Base-by-base conservation (phyloP, 768 basidiomycete genomes). In the Termitomyces sp. region DNA sequence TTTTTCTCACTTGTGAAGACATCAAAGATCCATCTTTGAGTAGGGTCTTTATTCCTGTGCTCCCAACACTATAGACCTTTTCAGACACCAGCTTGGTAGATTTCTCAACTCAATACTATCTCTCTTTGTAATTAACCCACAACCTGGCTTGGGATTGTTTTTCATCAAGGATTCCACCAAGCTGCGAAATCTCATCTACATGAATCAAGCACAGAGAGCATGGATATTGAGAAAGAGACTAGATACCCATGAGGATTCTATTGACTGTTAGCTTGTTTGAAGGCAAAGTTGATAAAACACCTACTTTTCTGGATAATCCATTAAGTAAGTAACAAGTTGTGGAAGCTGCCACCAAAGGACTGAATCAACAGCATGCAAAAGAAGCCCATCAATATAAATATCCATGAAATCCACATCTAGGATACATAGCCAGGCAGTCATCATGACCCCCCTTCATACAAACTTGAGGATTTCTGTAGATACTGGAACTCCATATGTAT, bases 181-280 rank as follows among this genome's bases (percentile, higher is more conserved):
- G 52, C 0, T 63, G 52, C 1, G 46, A 11, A 9, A 77, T 65
- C 0, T 68, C 28, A 0, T 52, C 8, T 23, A 62, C 65, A 1
- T 32, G 52, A 6, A 70, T 54, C 3, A 68, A 58, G 47, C 71
- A 72, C 2, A 65, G 65, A 2, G 70, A 70, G 42, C 71, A 72
- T 6, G 70, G 70, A 44, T 63, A 70, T 7, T 28, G 6, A 0
- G 63, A 63, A 3, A 65, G 53, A 51, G 55, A 59, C 5, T 58
- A 25, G n/a, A n/a, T n/a, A n/a, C n/a, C n/a, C n/a, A n/a, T n/a
- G n/a, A n/a, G n/a, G n/a, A n/a, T n/a, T n/a, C n/a, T n/a, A n/a
- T n/a, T n/a, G n/a, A n/a, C n/a, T n/a, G n/a, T n/a, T n/a, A n/a
- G n/a, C n/a, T n/a, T n/a, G n/a, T n/a, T n/a, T n/a, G n/a, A n/a